A percentile compares a stretch with the other conserved stretches of the same genome.
Conservation (phyloP, 306 rosid genomes). For the Vigna trinervia region DNA sequence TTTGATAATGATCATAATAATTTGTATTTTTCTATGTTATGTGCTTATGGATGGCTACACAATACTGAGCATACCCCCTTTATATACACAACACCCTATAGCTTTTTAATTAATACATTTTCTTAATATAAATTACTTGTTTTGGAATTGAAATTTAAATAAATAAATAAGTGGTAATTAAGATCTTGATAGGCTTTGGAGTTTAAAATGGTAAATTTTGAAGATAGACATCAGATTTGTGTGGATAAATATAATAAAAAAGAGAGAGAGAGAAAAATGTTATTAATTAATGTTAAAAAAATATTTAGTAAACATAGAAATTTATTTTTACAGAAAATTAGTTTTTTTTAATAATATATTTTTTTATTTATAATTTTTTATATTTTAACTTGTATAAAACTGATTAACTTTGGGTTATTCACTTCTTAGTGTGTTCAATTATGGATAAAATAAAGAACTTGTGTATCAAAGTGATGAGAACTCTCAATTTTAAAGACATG, state of each 20-base stretch:
- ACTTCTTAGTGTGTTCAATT: too few species aligned
- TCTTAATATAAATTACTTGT: too few species aligned
- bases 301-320: not conserved
- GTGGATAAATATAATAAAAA: not conserved
- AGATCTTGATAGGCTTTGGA: not conserved
- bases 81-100: not conserved
- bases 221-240: too few species aligned
- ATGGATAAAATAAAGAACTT: too few species aligned
- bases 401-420: too few species aligned
- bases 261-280: too few species aligned
- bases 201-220: not conserved
- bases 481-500: too few species aligned
- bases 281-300: not conserved
- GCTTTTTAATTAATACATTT: not conserved
- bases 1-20: not conserved
- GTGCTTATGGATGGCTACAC: not conserved
- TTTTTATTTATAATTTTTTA: too few species aligned
- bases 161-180: too few species aligned
- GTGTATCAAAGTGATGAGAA: too few species aligned
- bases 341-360: not conserved
- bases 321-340: not conserved
- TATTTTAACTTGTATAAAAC: too few species aligned
- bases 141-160: too few species aligned
- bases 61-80: not conserved
- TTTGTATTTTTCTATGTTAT: not conserved